Conservation (phyloP, 805 yeast genomes). For the Saturnispora hagleri region DNA sequence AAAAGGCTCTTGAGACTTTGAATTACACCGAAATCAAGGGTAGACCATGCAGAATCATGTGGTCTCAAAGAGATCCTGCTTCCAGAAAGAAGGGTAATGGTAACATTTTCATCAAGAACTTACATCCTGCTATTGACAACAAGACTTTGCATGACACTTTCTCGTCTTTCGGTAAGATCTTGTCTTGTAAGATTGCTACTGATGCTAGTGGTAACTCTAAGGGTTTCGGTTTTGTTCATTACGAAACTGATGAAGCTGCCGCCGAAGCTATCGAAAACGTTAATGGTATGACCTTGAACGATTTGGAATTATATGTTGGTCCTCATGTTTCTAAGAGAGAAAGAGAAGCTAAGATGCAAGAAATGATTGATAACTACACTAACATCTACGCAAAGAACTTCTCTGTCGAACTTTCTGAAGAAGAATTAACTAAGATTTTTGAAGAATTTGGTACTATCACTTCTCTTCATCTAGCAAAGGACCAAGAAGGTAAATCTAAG, state of each 20-base stretch:
- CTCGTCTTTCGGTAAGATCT: conserved; percentile 89
- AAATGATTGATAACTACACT: conserved; percentile 86
- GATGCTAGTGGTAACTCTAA: conserved; percentile 87
- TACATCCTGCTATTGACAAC: conserved; percentile 97
- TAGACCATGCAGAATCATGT: conserved; percentile 97
- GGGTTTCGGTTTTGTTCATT: conserved; percentile 97
- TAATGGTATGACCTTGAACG: conserved; percentile 96
- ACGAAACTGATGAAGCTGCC: conserved; percentile 88
- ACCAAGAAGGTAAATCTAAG: conserved; percentile 77
- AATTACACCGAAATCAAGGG: conserved; percentile 93
- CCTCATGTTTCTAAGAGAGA: conserved; percentile 88
- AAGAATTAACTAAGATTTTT: conserved; percentile 66
- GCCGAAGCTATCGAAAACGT: conserved; percentile 92
- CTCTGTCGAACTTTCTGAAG: conserved; percentile 57
- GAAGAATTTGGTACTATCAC: conserved; percentile 69
- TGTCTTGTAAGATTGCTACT: conserved; percentile 95
- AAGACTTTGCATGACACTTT: conserved; percentile 97
- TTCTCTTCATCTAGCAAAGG: conserved; percentile 72
- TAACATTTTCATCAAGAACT: conserved; percentile 95
- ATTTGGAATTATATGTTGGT: conserved; percentile 91
- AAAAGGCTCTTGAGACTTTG: conserved; percentile 87
- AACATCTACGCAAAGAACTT: conserved; percentile 93
- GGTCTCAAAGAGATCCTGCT: conserved; percentile 99
- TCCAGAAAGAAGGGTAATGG: conserved; percentile 92
- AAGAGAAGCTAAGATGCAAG: conserved; percentile 89